phyloP scores from a whole-genome alignment of 2,329 filamentous ascomycete genomes.

The Hirsutella minnesotensis region DNA sequence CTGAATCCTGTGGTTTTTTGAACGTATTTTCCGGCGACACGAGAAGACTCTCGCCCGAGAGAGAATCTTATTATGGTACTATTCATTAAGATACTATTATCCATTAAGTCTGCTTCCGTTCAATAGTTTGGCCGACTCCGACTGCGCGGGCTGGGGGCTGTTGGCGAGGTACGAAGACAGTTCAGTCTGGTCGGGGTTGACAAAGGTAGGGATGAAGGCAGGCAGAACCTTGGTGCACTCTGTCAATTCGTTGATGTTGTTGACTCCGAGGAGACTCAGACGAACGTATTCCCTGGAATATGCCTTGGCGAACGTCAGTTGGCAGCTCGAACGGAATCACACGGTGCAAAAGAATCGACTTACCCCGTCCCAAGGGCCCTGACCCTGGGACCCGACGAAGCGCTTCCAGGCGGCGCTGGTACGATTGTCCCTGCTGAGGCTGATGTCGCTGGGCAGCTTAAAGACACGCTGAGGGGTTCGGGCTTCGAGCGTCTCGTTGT shows the following conservation, averaged over 20 bases:
- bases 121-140: not conserved
- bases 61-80: too few relatives aligned
- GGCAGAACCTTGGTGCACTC: constrained; percentile 2
- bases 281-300: constrained; percentile 1
- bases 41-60: too few relatives aligned
- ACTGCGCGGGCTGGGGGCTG: not conserved
- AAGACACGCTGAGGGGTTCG: constrained; percentile 19
- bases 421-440: constrained; percentile 20
- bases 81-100: too few relatives aligned
- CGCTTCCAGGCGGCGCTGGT: constrained; percentile 21
- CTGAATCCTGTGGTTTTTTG: too few relatives aligned
- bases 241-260: constrained; percentile 1
- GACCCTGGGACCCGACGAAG: constrained; percentile 11
- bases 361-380: not conserved
- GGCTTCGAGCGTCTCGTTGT: constrained; percentile 22
- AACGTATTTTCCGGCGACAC: too few relatives aligned
- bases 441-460: constrained; percentile 27
- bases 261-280: constrained; percentile 1
- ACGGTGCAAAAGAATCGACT: not conserved
- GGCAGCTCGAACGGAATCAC: not conserved
- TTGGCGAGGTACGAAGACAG: not conserved
- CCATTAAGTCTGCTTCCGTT: not conserved
- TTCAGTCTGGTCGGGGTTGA: not conserved
- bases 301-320: not conserved
- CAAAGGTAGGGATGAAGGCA: not conserved